These are phyloP conservation scores for Yarrowia divulgata DNA, from an alignment of 805 yeast species.

Conservation along the genomic window DNA sequence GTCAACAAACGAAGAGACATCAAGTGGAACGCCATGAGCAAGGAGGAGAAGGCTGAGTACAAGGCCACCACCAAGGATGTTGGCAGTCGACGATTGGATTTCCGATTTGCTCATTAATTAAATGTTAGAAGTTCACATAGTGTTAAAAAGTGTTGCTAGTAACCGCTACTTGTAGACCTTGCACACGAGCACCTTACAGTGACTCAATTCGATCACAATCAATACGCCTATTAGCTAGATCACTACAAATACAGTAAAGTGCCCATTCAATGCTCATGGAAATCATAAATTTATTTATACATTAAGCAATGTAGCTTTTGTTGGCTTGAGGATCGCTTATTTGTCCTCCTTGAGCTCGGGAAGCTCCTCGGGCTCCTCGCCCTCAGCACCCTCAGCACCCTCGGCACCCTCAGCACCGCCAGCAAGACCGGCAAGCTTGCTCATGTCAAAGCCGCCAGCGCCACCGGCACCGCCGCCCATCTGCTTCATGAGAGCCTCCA, in stretches of 20 bases:
- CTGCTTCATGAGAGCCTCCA: constrained; percentile 39
- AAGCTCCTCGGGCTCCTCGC: constrained; percentile 39
- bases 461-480: constrained; percentile 45
- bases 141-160: too few species aligned
- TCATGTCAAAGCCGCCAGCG: constrained; percentile 48
- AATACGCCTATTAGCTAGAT: too few species aligned
- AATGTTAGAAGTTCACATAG: too few species aligned
- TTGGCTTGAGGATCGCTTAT: constrained; percentile 15
- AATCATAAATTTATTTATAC: constrained; percentile 20
- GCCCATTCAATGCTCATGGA: neutral
- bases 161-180: too few species aligned
- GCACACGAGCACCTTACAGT: too few species aligned
- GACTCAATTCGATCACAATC: too few species aligned
- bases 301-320: constrained; percentile 21
- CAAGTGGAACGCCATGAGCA: constrained; percentile 60
- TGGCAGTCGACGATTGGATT: constrained; percentile 68
- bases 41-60: constrained; percentile 60
- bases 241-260: too few species aligned
- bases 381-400: constrained; percentile 23
- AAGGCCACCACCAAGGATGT: constrained; percentile 55
- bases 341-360: constrained; percentile 39
- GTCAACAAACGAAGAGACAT: constrained; percentile 51
- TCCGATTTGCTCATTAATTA: constrained; percentile 49
- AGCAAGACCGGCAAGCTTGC: constrained; percentile 43
- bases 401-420: constrained; percentile 41